Evolutionary conservation across 345 rosid species (phyloP).

Genomic region (Citrus inodora): DNA sequence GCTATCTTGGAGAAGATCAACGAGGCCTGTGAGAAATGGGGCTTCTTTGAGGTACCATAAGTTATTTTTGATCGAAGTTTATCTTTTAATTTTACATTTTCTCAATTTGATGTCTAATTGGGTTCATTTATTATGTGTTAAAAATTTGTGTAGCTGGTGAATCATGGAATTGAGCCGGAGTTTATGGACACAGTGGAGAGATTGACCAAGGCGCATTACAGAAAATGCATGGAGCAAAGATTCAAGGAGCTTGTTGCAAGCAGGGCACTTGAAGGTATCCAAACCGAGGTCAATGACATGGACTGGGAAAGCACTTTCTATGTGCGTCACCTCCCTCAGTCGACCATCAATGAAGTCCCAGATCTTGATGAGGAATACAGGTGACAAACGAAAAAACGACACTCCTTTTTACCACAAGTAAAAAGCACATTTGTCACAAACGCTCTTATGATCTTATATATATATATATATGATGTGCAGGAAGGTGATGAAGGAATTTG

Average conservation of each 20-base stretch:
- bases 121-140: no score
- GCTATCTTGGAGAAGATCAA: conserved; percentile 64
- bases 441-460: neutral
- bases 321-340: conserved; percentile 68
- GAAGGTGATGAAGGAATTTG: conserved; percentile 73
- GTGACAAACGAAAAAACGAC: conserved; percentile 18
- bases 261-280: conserved; percentile 57
- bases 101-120: neutral
- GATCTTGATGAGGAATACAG: conserved; percentile 78
- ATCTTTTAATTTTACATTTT: neutral
- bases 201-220: conserved; percentile 75
- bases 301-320: conserved; percentile 94
- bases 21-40: conserved; percentile 99
- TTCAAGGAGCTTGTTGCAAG: conserved; percentile 67
- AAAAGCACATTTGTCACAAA: neutral
- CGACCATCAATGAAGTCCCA: conserved; percentile 61
- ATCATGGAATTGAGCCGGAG: conserved; percentile 74
- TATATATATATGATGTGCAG: conserved; percentile 25
- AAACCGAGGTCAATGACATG: conserved; percentile 63
- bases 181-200: conserved; percentile 70
- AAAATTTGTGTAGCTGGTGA: conserved; percentile 44
- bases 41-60: conserved; percentile 79
- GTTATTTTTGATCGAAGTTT: neutral
- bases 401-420: neutral
- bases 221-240: conserved; percentile 81